Base-by-base conservation (phyloP, 2,329 filamentous ascomycete genomes). In the Trichoderma sp. region DNA sequence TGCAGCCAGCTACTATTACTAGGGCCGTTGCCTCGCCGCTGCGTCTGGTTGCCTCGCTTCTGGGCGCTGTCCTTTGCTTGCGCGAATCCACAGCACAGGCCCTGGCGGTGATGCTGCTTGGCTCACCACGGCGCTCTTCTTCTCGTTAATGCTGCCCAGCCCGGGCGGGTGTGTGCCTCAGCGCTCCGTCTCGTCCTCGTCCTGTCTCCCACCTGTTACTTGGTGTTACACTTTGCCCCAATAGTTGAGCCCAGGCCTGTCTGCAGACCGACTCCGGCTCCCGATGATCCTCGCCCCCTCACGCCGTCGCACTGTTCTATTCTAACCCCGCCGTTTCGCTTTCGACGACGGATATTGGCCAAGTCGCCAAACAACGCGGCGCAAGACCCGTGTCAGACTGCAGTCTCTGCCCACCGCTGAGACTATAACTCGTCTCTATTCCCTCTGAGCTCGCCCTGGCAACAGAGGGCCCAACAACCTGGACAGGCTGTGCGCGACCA, bases 201-300 rank as follows among this genome's bases (percentile, higher is more conserved):
- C 48, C 13, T 27, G 17, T 25, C 60, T 54, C 34, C n/a, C 29
- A 10, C 29, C 17, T 53, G 52, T 45, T 64, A 45, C 50, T 64
- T 27, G 27, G 61, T 64, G 61, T 56, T 35, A 64, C 61, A 34
- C 25, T 48, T 42, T 22, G 27, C 50, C 42, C 37, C 50, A 37
- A 32, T 37, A 25, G 19, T 54, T 17, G 50, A 45, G 60, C 37
- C 61, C 32, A 29, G 13, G n/a, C 22, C 3, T 29, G 22, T 54
- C 60, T 52, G 48, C 50, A 64, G 61, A 64, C 61, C 50, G 61
- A 64, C 61, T 64, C 27, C 15, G 37, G 37, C 42, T 50, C 19
- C 39, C 58, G 58, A 50, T 32, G 39, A 50, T 61, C 39, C 42
- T 50, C 39, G n/a, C 6, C 22, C 50, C 50, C 27, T n/a, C 50